Evolutionary conservation across 2,329 filamentous ascomycete genomes (phyloP).

Genomic region (Pseudopyricularia javanii): DNA sequence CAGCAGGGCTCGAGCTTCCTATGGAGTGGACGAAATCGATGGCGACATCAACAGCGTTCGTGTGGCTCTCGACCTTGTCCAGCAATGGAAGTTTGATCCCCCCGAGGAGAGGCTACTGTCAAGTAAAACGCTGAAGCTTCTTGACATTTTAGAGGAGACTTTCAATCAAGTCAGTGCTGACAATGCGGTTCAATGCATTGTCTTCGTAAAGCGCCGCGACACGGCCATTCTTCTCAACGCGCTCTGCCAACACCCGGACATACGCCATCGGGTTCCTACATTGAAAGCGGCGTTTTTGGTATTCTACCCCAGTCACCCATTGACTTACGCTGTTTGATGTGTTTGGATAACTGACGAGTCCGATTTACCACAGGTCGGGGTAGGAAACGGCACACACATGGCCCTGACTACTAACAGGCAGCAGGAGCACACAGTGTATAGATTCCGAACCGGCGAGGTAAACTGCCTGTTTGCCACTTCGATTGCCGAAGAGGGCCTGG

Average conservation of each 20-base stretch:
- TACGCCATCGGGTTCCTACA: neutral
- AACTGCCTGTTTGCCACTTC: constrained; percentile 58
- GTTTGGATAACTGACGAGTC: constrained; percentile 10
- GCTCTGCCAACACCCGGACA: neutral
- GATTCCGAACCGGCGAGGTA: constrained; percentile 43
- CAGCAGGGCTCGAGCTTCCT: constrained; percentile 1
- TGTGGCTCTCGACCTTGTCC: constrained; percentile 43
- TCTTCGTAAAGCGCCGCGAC: constrained; percentile 2
- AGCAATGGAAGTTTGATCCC: constrained; percentile 30
- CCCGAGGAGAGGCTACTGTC: constrained; percentile 40
- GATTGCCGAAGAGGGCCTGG: constrained; percentile 55
- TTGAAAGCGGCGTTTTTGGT: constrained; percentile 1
- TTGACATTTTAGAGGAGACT: constrained; percentile 2
- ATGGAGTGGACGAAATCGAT: neutral
- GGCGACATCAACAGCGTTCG: constrained; percentile 36
- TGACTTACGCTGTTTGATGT: neutral
- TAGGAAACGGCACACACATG: constrained; percentile 4
- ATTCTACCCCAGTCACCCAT: neutral
- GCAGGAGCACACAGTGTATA: constrained; percentile 62
- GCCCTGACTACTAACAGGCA: constrained; percentile 27
- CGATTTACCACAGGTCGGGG: constrained; percentile 1
- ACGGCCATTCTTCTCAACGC: neutral
- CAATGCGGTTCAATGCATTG: neutral
- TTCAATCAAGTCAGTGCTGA: neutral
- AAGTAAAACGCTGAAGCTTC: constrained; percentile 57